A percentile compares a stretch with the other conserved stretches of the same genome.
Conservation (phyloP, 306 rosid genomes). For the Prosopis cineraria region DNA sequence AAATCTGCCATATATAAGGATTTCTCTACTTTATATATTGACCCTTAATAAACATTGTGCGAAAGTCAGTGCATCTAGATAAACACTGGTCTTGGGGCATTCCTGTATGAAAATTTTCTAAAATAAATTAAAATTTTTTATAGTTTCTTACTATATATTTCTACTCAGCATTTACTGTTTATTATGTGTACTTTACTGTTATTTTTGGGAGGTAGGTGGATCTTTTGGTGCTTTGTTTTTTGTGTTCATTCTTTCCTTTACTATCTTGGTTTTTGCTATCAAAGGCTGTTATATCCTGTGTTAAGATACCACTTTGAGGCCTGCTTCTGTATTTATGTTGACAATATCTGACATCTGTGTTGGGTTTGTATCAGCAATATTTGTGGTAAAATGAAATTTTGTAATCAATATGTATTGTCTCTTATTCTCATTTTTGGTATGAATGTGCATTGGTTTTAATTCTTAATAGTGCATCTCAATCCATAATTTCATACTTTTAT, state of each 20-base stretch:
- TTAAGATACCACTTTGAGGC: not conserved
- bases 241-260: not conserved
- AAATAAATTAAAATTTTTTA: not conserved
- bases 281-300: not conserved
- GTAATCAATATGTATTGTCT: no score
- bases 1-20: not conserved
- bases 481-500: not conserved
- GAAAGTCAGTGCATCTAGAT: conserved; percentile 6
- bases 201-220: not conserved
- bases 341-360: not conserved
- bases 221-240: not conserved
- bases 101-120: not conserved
- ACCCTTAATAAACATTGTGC: not conserved
- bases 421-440: not conserved
- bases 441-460: not conserved
- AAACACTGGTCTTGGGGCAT: not conserved
- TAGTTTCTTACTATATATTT: not conserved
- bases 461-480: not conserved
- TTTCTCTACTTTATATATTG: not conserved
- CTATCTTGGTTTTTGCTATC: not conserved
- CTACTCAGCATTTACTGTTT: not conserved
- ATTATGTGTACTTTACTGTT: not conserved
- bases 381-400: no score
- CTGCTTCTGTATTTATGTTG: not conserved
- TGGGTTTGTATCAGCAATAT: not conserved